A percentile compares a stretch with the other conserved stretches of the same genome.
Evolutionary conservation across 176 grass and related monocot genomes (phyloP).

Genomic region (Saccharum officinarum): DNA sequence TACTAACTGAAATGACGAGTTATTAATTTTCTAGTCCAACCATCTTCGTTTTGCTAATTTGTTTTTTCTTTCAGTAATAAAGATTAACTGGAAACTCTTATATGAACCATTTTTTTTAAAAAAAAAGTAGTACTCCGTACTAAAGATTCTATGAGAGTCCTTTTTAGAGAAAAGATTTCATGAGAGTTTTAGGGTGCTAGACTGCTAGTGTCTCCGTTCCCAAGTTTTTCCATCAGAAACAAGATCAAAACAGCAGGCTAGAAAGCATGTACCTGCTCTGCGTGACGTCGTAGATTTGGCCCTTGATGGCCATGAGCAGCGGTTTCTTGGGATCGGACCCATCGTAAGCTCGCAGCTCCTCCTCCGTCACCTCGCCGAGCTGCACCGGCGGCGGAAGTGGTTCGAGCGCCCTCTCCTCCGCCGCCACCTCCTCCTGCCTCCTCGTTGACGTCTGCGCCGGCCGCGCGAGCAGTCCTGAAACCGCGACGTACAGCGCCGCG

Average conservation of each 20-base stretch:
- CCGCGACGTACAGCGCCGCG: slow-evolving; percentile 37
- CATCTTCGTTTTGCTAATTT: background rate
- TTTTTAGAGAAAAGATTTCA: background rate
- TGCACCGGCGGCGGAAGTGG: slow-evolving; percentile 48
- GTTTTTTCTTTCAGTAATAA: background rate
- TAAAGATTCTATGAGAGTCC: background rate
- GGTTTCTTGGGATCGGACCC: slow-evolving; percentile 66
- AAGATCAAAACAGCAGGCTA: background rate
- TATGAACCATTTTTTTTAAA: background rate
- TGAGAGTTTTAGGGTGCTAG: background rate
- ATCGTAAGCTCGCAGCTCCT: slow-evolving; percentile 56
- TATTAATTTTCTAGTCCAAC: background rate
- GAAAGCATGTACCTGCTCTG: slow-evolving; percentile 58
- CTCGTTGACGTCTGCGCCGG: background rate
- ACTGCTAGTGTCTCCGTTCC: background rate
- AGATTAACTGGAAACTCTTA: background rate
- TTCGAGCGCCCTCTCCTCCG: slow-evolving; percentile 12
- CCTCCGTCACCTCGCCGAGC: slow-evolving; percentile 60
- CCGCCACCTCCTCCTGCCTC: background rate
- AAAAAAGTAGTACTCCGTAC: no score
- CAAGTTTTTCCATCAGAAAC: background rate
- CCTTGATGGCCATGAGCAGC: slow-evolving; percentile 81
- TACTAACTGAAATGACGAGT: background rate
- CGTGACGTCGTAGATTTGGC: slow-evolving; percentile 82
- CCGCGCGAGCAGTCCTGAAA: slow-evolving; percentile 15